Base-by-base conservation (phyloP, 495 filamentous ascomycete genomes). In the Lepidopterella palustris region DNA sequence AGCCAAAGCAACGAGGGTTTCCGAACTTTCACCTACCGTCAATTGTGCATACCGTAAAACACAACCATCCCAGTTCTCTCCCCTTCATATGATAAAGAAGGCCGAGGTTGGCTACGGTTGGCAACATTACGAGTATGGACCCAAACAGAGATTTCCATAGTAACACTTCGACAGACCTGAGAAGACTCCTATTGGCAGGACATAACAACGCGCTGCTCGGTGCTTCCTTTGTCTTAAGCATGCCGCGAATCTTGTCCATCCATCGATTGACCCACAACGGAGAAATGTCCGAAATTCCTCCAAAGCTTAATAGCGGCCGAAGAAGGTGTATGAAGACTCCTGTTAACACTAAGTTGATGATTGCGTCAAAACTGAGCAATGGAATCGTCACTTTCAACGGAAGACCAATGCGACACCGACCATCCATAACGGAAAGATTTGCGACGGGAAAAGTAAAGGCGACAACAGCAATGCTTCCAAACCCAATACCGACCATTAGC, bases 61-160 rank as follows among this genome's bases (percentile, higher is more conserved):
- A 76, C 21, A 76, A 47, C 73, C 73, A 75, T 2, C 68, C 67
- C 35, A 68, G 55, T 54, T 76, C 71, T 29, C 59, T 47, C 3
- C 70, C 73, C 39, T 68, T 31, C 25, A 67, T 45, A 15, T 21
- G 28, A 50, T 58, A 69, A 1, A 74, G 55, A 9, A 72, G 32
- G 5, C 55, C 65, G 0, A 74, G 18, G 48, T 73, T 75, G 6
- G 60, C 63, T n/a, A 74, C 57, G 3, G 72, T 75, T 11, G 72
- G 65, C 8, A 72, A 18, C 50, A 72, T 58, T 20, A 75, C 65
- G 15, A 68, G 50, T 4, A 66, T 18, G 1, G 66, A 64, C 23
- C 64, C 72, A 21, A 70, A 54, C 4, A 63, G 50, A 0, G 55
- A 56, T 35, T 64, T 68, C 40, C 64, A 64, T n/a, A 71, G 58